These are phyloP conservation scores for Amanita rimosa DNA, from an alignment of 768 basidiomycete species.

Conservation along the genomic window DNA sequence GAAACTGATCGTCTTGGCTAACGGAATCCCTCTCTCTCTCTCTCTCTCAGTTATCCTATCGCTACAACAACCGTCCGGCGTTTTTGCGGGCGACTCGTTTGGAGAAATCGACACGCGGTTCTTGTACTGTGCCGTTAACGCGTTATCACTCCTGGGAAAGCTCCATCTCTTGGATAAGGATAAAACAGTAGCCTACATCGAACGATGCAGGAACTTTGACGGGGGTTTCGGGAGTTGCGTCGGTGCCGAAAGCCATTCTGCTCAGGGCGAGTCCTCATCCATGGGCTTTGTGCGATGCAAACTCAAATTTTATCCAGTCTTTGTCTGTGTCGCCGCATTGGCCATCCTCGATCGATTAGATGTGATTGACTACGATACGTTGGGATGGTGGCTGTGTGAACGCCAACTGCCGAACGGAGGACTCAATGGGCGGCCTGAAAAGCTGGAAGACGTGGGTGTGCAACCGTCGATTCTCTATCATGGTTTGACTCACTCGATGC, in stretches of 20 bases:
- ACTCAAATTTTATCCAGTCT: constrained; percentile 41
- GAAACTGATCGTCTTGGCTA: not conserved
- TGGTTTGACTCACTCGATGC: not conserved
- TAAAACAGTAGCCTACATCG: constrained; percentile 61
- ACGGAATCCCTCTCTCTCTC: too few species aligned
- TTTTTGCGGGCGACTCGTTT: constrained; percentile 83
- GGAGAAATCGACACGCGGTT: constrained; percentile 95
- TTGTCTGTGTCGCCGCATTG: constrained; percentile 79
- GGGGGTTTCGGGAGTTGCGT: constrained; percentile 81
- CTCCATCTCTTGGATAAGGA: constrained; percentile 59
- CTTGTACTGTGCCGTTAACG: constrained; percentile 75
- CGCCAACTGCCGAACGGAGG: constrained; percentile 90
- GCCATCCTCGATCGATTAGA: constrained; percentile 82
- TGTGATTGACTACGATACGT: constrained; percentile 62
- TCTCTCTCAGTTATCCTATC: constrained; percentile 67
- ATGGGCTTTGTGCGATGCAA: not conserved
- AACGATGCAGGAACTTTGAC: constrained; percentile 83
- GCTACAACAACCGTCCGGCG: constrained; percentile 76
- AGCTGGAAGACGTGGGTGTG: constrained; percentile 79
- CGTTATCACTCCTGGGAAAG: constrained; percentile 70
- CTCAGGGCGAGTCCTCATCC: constrained; percentile 47
- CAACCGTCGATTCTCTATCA: not conserved
- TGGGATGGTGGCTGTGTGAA: constrained; percentile 92
- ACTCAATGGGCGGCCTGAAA: constrained; percentile 94
- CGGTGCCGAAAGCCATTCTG: constrained; percentile 91